Conservation (phyloP, 1,284 basidiomycete species). For the Porphyrellus sp. region DNA sequence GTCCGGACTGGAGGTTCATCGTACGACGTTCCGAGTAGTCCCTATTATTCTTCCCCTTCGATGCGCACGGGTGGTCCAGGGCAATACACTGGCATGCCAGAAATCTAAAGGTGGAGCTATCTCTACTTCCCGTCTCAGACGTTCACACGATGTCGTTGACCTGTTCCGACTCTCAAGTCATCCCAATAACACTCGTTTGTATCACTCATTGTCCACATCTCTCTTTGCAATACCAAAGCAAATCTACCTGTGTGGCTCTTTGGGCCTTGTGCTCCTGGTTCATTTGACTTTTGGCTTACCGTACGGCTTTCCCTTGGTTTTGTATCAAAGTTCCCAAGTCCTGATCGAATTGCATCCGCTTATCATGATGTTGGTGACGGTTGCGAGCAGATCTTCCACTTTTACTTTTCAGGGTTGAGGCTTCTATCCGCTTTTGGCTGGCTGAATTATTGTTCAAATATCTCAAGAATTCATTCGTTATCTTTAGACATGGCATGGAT, state of each 20-base stretch:
- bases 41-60: slow-evolving; percentile 13
- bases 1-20: slow-evolving; percentile 11
- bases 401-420: too few relatives aligned
- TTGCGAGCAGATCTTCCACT: too few relatives aligned
- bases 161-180: neutral
- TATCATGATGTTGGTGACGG: too few relatives aligned
- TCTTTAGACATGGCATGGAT: too few relatives aligned
- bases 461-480: too few relatives aligned
- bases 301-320: too few relatives aligned
- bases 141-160: neutral
- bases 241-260: neutral
- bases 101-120: slow-evolving; percentile 18
- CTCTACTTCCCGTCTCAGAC: neutral
- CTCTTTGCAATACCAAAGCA: neutral
- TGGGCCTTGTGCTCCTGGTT: neutral
- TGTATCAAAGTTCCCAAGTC: too few relatives aligned
- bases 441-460: too few relatives aligned
- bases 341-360: too few relatives aligned
- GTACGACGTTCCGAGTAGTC: slow-evolving; percentile 3
- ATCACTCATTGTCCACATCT: neutral
- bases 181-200: slow-evolving; percentile 4
- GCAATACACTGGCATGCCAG: slow-evolving; percentile 30
- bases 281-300: too few relatives aligned
- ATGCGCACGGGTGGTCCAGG: slow-evolving; percentile 12
- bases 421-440: too few relatives aligned